phyloP scores from a whole-genome alignment of 1,284 basidiomycete species.

The Anthracocystis setariae region DNA sequence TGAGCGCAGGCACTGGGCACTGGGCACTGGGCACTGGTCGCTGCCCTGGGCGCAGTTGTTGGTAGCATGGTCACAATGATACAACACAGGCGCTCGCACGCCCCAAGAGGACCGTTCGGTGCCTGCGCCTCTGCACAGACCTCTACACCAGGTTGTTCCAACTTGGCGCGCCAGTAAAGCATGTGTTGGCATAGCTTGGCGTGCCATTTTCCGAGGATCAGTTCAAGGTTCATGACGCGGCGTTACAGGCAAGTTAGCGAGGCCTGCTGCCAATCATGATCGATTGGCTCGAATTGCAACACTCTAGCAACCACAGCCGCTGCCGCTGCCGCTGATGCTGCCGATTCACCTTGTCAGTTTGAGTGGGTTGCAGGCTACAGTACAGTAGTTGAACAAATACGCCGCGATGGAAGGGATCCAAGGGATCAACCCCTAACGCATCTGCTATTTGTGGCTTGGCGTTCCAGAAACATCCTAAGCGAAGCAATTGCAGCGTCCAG shows the following conservation, averaged over 20 bases:
- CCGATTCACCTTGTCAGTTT: too few relatives aligned
- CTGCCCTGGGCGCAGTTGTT: constrained; percentile 20
- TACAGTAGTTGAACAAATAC: background rate
- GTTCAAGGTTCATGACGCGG: too few relatives aligned
- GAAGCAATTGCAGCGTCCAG: background rate
- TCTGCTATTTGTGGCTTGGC: background rate
- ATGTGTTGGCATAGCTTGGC: constrained; percentile 12
- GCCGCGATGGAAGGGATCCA: too few relatives aligned
- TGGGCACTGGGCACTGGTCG: too few relatives aligned
- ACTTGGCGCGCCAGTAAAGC: constrained; percentile 7
- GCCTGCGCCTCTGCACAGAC: background rate
- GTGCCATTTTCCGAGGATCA: too few relatives aligned
- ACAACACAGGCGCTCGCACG: background rate
- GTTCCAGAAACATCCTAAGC: background rate
- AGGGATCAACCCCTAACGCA: background rate
- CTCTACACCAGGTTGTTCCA: constrained; percentile 2
- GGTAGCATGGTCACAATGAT: background rate
- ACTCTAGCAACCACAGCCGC: too few relatives aligned
- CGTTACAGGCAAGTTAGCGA: too few relatives aligned
- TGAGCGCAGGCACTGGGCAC: too few relatives aligned
- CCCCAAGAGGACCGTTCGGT: constrained; percentile 1
- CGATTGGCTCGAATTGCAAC: too few relatives aligned
- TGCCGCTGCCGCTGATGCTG: too few relatives aligned
- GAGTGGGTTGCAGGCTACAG: background rate
- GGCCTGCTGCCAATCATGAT: too few relatives aligned